A percentile compares a stretch with the other conserved stretches of the same genome.
Evolutionary conservation across 495 filamentous ascomycete species (phyloP).

Genomic region (Xylaria curta): DNA sequence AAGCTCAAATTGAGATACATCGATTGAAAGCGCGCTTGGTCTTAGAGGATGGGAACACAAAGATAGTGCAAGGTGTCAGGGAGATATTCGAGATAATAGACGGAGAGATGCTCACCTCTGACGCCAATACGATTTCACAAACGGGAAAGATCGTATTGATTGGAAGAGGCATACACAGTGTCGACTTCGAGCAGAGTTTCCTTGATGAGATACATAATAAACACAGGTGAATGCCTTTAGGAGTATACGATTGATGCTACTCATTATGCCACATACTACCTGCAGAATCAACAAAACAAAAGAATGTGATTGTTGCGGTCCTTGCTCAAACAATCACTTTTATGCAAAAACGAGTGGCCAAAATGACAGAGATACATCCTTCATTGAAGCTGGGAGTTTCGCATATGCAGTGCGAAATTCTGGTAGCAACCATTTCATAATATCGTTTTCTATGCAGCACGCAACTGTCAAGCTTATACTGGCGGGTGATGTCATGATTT

Average conservation of each 20-base stretch:
- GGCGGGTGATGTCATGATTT: neutral
- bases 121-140: conserved; percentile 22
- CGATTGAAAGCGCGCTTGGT: conserved; percentile 80
- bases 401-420: neutral
- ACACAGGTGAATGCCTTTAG: neutral
- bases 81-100: conserved; percentile 94
- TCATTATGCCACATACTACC: neutral
- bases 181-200: conserved; percentile 53
- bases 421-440: no score
- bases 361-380: neutral
- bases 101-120: conserved; percentile 43
- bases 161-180: conserved; percentile 66
- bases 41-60: conserved; percentile 64
- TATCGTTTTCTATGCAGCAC: neutral
- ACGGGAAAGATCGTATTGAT: conserved; percentile 82
- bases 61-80: conserved; percentile 88
- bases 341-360: neutral
- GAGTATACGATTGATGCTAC: neutral
- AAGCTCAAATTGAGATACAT: conserved; percentile 72
- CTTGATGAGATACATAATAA: conserved; percentile 31
- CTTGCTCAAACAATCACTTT: neutral
- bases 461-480: neutral
- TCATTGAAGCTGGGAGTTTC: neutral
- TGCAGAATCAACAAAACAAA: neutral
- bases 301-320: neutral